These are phyloP conservation scores for Panaeolus cyanescens DNA, from an alignment of 768 basidiomycete genomes.

Conservation along the genomic window DNA sequence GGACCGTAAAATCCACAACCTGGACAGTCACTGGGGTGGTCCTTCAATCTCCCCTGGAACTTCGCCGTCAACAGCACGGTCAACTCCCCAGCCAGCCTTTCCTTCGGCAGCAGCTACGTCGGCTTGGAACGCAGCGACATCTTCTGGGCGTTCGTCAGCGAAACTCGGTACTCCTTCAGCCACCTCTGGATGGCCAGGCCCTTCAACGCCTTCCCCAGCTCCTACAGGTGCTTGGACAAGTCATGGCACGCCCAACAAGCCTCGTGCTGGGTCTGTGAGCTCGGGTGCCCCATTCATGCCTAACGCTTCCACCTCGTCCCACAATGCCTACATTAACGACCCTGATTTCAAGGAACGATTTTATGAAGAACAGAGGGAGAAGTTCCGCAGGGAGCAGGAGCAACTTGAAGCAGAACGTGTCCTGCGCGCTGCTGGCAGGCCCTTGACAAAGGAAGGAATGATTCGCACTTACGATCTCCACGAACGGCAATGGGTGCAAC, in stretches of 20 bases:
- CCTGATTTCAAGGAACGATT: constrained; percentile 66
- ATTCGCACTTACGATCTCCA: constrained; percentile 58
- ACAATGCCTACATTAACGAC: constrained; percentile 31
- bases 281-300: constrained; percentile 25
- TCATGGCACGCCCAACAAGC: constrained; percentile 25
- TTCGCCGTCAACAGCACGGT: constrained; percentile 23
- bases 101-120: constrained; percentile 23
- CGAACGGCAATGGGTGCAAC: constrained; percentile 60
- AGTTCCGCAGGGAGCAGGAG: constrained; percentile 70
- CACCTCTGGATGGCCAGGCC: not conserved
- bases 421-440: constrained; percentile 51
- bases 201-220: constrained; percentile 17
- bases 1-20: constrained; percentile 43
- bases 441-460: constrained; percentile 59
- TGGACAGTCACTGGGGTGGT: constrained; percentile 36
- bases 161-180: constrained; percentile 20
- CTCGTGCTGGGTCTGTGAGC: constrained; percentile 35
- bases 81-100: constrained; percentile 21
- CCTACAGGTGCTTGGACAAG: constrained; percentile 25
- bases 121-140: constrained; percentile 30
- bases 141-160: constrained; percentile 29
- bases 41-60: constrained; percentile 21
- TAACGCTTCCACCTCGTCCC: constrained; percentile 20
- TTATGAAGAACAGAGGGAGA: constrained; percentile 65
- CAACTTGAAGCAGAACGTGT: constrained; percentile 55